These are phyloP conservation scores for Claviceps sp. DNA, from an alignment of 2,329 filamentous ascomycete species.

Conservation along the genomic window DNA sequence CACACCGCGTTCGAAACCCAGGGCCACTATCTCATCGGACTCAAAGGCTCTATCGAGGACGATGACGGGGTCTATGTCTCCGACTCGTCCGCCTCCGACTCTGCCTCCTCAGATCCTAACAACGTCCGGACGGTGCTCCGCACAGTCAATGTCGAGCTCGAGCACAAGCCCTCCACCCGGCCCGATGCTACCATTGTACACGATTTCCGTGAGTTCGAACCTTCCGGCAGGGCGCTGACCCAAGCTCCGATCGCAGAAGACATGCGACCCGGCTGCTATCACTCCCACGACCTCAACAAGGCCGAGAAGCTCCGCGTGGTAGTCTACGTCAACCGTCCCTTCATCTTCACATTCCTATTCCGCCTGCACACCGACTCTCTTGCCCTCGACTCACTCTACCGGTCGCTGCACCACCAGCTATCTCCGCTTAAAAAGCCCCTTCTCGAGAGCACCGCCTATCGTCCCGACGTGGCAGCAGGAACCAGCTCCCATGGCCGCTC, in stretches of 20 bases:
- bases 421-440: slow-evolving; percentile 44
- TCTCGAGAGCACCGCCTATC: slow-evolving; percentile 41
- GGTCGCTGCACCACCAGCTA: slow-evolving; percentile 47
- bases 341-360: slow-evolving; percentile 68
- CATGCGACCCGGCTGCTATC: slow-evolving; percentile 18
- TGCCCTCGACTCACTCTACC: slow-evolving; percentile 42
- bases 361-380: slow-evolving; percentile 41
- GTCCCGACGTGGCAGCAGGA: slow-evolving; percentile 26
- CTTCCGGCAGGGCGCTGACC: slow-evolving; percentile 20
- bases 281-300: slow-evolving; percentile 38
- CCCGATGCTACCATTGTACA: slow-evolving; percentile 31
- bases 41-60: slow-evolving; percentile 50
- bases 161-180: slow-evolving; percentile 25
- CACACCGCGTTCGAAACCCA: slow-evolving; percentile 16
- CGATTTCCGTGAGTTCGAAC: slow-evolving; percentile 31
- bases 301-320: slow-evolving; percentile 50
- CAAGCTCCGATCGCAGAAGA: slow-evolving; percentile 22
- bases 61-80: slow-evolving; percentile 14
- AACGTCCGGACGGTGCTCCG: slow-evolving; percentile 47
- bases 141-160: slow-evolving; percentile 54
- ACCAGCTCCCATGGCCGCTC: slow-evolving; percentile 9
- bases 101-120: slow-evolving; percentile 23
- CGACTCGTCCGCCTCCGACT: slow-evolving; percentile 13
- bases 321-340: slow-evolving; percentile 61
- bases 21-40: slow-evolving; percentile 52